Base-by-base conservation (phyloP, 202 grass and related monocot species). In the Schoenoplectus tabernaemontani region DNA sequence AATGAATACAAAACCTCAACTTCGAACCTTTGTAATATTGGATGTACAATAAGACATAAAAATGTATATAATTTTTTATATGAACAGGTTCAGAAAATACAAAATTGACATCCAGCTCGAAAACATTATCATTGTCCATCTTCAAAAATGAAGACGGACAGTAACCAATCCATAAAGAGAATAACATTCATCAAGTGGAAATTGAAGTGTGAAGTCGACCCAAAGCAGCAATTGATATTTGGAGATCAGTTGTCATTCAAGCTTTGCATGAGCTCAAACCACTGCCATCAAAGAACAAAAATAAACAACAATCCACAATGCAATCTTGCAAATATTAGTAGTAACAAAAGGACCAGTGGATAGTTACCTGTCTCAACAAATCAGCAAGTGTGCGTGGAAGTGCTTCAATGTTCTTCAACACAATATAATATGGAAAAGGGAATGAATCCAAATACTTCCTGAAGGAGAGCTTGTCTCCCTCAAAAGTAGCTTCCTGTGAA, bases 261-360 rank as follows among this genome's bases (percentile, higher is more conserved):
- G 56, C 77, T 85, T 68, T 92, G 95, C 95, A 92, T 94, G 67
- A 98, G 81, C 86, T 94, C 95, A 73, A 92, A 94, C 95, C 95
- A 98, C 95, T 98, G 95, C 87, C 17, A 34, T 57, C 13, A 37
- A 82, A 57, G 82, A 65, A 86, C 0, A 61, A 42, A 51, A 50
- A 64, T 65, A 3, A 61, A 74, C 33, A 56, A 44, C 19, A 24
- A 81, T 23, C 6, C 11, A 59, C 30, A 28, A 24, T 3, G 28
- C 15, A 4, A 12, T 10, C 22, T 59, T 57, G 30, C 20, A 44
- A 37, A 24, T 60, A 53, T 37, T 36, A 70, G 15, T 62, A 38
- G 37, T 9, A 28, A 65, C 65, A 82, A 34, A 78, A 30, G 20
- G 28, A 1, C 16, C n/a, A 62, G 65, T 22, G 23, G 4, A 51